Percentiles rank a stretch among this genome's conserved stretches.
Conservation (phyloP, 2,329 filamentous ascomycete species). For the Stromatinia cepivora region DNA sequence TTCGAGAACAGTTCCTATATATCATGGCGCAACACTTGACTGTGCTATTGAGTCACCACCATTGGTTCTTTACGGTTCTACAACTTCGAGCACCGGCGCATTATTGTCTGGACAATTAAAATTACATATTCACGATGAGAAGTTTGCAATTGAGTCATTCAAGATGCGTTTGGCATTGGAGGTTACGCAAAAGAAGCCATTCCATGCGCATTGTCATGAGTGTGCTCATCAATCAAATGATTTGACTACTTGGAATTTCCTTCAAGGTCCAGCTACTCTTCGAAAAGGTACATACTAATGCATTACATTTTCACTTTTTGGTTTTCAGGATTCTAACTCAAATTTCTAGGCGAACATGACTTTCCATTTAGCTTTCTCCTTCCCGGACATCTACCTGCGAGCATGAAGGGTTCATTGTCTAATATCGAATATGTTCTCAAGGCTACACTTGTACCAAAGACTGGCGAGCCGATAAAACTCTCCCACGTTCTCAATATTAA, state of each 20-base stretch:
- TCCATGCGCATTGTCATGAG: slow-evolving; percentile 73
- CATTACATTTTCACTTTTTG: slow-evolving; percentile 23
- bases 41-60: slow-evolving; percentile 54
- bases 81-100: slow-evolving; percentile 76
- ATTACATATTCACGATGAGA: slow-evolving; percentile 67
- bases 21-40: slow-evolving; percentile 32
- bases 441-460: slow-evolving; percentile 62
- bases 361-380: slow-evolving; percentile 91
- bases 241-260: slow-evolving; percentile 76
- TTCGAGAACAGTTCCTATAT: slow-evolving; percentile 32
- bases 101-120: slow-evolving; percentile 82
- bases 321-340: not conserved
- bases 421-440: slow-evolving; percentile 77
- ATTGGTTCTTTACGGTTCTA: slow-evolving; percentile 76
- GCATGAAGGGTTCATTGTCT: slow-evolving; percentile 71
- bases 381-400: slow-evolving; percentile 80
- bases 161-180: slow-evolving; percentile 70
- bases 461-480: slow-evolving; percentile 64
- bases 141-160: slow-evolving; percentile 69
- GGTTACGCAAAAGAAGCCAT: slow-evolving; percentile 77
- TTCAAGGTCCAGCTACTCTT: slow-evolving; percentile 57
- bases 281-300: slow-evolving; percentile 48
- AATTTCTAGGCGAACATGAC: slow-evolving; percentile 59
- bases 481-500: slow-evolving; percentile 70
- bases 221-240: slow-evolving; percentile 73